These are phyloP conservation scores for Adansonia rubrostipa DNA, from an alignment of 441 rosid species.

Conservation along the genomic window DNA sequence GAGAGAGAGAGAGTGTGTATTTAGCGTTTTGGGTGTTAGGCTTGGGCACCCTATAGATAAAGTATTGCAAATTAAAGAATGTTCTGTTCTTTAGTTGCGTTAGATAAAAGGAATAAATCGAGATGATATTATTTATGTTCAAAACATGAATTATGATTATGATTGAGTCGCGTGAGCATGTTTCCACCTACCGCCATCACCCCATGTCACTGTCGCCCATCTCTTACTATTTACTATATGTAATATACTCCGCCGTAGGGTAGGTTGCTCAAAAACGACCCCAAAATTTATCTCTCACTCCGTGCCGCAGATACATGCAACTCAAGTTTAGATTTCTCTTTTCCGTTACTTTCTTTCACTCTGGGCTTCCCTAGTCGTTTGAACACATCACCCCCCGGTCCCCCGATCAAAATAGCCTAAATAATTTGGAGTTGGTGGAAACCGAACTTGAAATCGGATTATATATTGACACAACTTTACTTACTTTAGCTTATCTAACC, in stretches of 20 bases:
- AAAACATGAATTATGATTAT: slow-evolving; percentile 48
- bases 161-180: slow-evolving; percentile 31
- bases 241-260: no score
- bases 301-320: no score
- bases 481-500: not conserved
- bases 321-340: no score
- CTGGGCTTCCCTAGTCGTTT: not conserved
- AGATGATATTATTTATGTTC: slow-evolving; percentile 31
- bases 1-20: not conserved
- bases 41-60: not conserved
- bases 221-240: not conserved
- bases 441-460: not conserved
- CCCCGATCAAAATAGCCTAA: not conserved
- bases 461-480: not conserved
- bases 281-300: not conserved
- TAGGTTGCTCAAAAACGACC: not conserved
- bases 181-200: no score
- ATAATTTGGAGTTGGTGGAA: not conserved
- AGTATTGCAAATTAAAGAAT: not conserved
- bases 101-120: not conserved
- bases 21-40: not conserved
- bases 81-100: not conserved
- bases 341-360: not conserved
- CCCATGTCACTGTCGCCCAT: slow-evolving; percentile 29
- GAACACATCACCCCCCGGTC: not conserved